phyloP scores from a whole-genome alignment of 345 rosid genomes.

The Angophora floribunda region DNA sequence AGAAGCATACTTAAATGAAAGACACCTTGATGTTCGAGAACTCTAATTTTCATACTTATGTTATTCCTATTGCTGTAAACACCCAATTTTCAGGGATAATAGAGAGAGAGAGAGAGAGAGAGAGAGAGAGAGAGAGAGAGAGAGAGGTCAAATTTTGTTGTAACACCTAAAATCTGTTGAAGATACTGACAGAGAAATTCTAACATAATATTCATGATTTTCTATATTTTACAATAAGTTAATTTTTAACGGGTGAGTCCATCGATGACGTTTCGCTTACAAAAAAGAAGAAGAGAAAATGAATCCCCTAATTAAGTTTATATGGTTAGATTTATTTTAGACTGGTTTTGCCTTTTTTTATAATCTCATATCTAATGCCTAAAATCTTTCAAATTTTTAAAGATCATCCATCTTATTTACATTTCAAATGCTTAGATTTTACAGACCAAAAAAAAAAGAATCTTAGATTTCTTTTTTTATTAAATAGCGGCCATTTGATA shows the following conservation, averaged over 20 bases:
- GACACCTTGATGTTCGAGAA: neutral
- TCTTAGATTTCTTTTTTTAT: too few relatives aligned
- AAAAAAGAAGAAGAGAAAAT: too few relatives aligned
- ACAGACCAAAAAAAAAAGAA: too few relatives aligned
- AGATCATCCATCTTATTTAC: neutral
- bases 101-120: accelerated
- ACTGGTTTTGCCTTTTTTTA: too few relatives aligned
- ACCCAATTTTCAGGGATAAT: neutral
- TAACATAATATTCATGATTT: neutral
- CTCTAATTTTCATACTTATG: neutral
- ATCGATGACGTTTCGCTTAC: too few relatives aligned
- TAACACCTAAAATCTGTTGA: neutral
- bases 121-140: neutral
- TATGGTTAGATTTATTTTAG: too few relatives aligned
- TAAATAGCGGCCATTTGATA: too few relatives aligned
- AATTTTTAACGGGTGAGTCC: too few relatives aligned
- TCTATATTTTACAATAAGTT: neutral
- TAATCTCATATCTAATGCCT: too few relatives aligned
- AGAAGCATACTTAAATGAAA: neutral
- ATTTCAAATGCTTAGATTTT: neutral
- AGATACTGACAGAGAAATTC: neutral
- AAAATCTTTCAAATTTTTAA: neutral
- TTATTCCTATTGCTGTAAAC: neutral
- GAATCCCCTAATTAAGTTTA: too few relatives aligned
- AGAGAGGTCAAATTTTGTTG: neutral